These are phyloP conservation scores for Ceratocystis alfenasii DNA, from an alignment of 2,329 filamentous ascomycete genomes.

Conservation along the genomic window DNA sequence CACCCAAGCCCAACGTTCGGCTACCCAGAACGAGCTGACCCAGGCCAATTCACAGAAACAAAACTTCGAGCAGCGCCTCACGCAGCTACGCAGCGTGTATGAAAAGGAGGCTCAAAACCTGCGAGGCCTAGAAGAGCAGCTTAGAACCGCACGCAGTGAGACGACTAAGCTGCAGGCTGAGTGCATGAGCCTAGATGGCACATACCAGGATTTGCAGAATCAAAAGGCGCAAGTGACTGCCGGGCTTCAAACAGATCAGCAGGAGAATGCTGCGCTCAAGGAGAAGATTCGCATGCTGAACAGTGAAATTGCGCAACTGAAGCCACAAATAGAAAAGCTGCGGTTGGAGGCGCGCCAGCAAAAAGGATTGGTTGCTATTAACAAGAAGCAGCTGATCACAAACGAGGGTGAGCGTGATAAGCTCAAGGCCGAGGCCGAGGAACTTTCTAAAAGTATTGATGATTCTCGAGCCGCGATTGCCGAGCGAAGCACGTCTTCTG, in stretches of 20 bases:
- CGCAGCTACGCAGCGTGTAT: constrained; percentile 76
- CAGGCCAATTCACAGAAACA: constrained; percentile 78
- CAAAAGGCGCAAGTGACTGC: constrained; percentile 68
- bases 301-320: constrained; percentile 67
- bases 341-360: constrained; percentile 87
- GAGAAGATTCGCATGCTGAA: constrained; percentile 79
- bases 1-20: constrained; percentile 67
- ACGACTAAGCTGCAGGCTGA: constrained; percentile 77
- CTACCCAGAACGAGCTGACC: constrained; percentile 68
- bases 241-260: constrained; percentile 72
- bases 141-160: constrained; percentile 63
- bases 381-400: constrained; percentile 91
- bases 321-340: constrained; percentile 85
- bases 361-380: constrained; percentile 92
- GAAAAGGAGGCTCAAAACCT: constrained; percentile 88
- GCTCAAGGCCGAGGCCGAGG: constrained; percentile 66
- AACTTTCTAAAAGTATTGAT: constrained; percentile 40
- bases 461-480: constrained; percentile 15
- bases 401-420: constrained; percentile 82
- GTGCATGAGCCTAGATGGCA: constrained; percentile 68
- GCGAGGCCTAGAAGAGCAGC: constrained; percentile 70
- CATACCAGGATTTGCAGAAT: constrained; percentile 65
- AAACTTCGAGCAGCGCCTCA: constrained; percentile 79
- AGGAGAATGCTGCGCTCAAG: constrained; percentile 75
- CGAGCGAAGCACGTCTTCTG: constrained; percentile 38